Evolutionary conservation across 2,329 filamentous ascomycete genomes (phyloP).

Genomic region (Diaporthe ilicicola): DNA sequence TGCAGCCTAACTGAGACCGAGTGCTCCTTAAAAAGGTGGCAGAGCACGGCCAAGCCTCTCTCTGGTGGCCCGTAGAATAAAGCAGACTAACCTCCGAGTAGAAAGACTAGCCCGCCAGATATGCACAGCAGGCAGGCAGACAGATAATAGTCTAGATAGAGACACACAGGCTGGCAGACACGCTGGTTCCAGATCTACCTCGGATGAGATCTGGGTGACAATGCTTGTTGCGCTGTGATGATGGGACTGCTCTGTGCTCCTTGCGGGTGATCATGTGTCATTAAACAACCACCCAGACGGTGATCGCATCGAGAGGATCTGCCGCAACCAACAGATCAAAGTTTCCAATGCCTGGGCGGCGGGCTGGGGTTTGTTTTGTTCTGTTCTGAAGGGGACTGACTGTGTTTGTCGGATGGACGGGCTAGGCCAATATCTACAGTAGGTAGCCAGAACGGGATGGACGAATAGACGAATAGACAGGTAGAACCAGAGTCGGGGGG

Average conservation of each 20-base stretch:
- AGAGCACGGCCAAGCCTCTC: constrained; percentile 17
- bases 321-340: neutral
- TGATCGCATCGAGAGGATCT: constrained; percentile 11
- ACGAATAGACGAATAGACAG: neutral
- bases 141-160: neutral
- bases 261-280: constrained; percentile 14
- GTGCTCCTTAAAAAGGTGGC: constrained; percentile 17
- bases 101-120: neutral
- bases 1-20: neutral
- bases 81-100: neutral
- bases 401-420: neutral
- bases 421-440: neutral
- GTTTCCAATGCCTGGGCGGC: neutral
- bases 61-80: constrained; percentile 7
- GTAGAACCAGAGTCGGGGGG: neutral
- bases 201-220: constrained; percentile 6
- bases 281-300: neutral
- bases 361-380: neutral
- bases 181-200: neutral
- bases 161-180: neutral
- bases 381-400: neutral
- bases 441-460: no score
- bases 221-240: constrained; percentile 1
- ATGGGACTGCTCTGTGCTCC: neutral
- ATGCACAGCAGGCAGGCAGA: constrained; percentile 13